Conservation (phyloP, 495 filamentous ascomycete species). For the Xylaria nigripes region DNA sequence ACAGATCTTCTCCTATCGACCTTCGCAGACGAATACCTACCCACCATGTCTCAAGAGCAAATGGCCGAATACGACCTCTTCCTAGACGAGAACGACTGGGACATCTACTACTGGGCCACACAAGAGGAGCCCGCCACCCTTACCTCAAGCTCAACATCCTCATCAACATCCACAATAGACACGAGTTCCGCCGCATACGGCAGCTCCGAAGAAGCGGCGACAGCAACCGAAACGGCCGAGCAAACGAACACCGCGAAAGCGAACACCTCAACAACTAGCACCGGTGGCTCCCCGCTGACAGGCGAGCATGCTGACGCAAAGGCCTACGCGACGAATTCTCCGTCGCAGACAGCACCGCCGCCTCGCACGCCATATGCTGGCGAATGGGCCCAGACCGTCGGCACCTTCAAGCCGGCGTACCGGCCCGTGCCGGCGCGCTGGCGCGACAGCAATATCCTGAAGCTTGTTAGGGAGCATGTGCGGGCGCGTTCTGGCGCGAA, state of each 20-base stretch:
- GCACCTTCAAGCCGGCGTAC: constrained; percentile 89
- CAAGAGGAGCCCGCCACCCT: constrained; percentile 55
- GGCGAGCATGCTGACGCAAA: constrained; percentile 22
- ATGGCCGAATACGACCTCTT: constrained; percentile 84
- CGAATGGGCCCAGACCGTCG: constrained; percentile 95
- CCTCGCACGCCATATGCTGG: constrained; percentile 35
- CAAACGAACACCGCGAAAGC: not conserved
- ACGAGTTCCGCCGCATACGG: constrained; percentile 22
- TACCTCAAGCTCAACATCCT: constrained; percentile 19
- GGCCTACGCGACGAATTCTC: not conserved
- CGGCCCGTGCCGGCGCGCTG: constrained; percentile 79
- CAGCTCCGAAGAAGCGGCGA: constrained; percentile 34
- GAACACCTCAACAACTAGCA: constrained; percentile 4
- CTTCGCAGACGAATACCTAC: constrained; percentile 75
- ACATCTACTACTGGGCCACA: constrained; percentile 99
- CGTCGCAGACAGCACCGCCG: constrained; percentile 11
- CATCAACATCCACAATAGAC: constrained; percentile 37
- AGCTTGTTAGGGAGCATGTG: constrained; percentile 73
- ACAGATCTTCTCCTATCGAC: constrained; percentile 92
- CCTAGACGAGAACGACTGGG: constrained; percentile 99
- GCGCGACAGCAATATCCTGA: constrained; percentile 71
- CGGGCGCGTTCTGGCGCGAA: constrained; percentile 16
- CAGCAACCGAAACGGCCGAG: not conserved
- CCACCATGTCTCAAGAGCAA: constrained; percentile 60
- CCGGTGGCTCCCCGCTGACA: constrained; percentile 14